A percentile compares a stretch with the other conserved stretches of the same genome.
Evolutionary conservation across 2,329 filamentous ascomycete genomes (phyloP).

Genomic region (Fusarium staphyleae): DNA sequence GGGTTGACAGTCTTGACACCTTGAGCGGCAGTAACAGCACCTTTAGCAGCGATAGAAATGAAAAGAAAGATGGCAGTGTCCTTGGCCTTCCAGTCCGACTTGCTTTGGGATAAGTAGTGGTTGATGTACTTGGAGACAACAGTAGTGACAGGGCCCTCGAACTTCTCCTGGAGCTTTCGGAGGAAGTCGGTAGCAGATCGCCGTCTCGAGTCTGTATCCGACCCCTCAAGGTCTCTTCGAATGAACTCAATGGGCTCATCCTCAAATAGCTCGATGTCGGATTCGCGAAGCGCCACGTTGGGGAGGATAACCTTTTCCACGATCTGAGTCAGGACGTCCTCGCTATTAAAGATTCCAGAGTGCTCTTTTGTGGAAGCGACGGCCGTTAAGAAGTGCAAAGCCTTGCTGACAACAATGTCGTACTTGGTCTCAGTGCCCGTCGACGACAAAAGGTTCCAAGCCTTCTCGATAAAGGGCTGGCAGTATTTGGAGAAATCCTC

Average conservation of each 20-base stretch:
- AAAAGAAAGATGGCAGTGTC: conserved; percentile 98
- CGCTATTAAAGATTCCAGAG: conserved; percentile 83
- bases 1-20: conserved; percentile 91
- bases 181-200: conserved; percentile 95
- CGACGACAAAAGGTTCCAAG: conserved; percentile 89
- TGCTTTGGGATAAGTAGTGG: conserved; percentile 82
- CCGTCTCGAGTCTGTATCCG: conserved; percentile 91
- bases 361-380: conserved; percentile 81
- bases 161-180: conserved; percentile 85
- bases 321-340: conserved; percentile 80
- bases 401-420: conserved; percentile 92
- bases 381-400: conserved; percentile 91
- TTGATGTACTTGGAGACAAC: conserved; percentile 89
- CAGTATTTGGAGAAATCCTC: conserved; percentile 88
- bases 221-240: conserved; percentile 90
- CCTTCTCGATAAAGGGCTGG: conserved; percentile 84
- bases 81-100: conserved; percentile 93
- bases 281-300: conserved; percentile 89
- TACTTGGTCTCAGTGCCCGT: conserved; percentile 90
- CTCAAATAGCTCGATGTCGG: conserved; percentile 94
- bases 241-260: conserved; percentile 99
- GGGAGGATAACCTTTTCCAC: conserved; percentile 96
- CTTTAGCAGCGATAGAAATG: conserved; percentile 91
- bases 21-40: conserved; percentile 82
- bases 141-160: conserved; percentile 82